Evolutionary conservation across 192 early-diverging fungal genomes (phyloP).

Genomic region (Coemansia sp.): DNA sequence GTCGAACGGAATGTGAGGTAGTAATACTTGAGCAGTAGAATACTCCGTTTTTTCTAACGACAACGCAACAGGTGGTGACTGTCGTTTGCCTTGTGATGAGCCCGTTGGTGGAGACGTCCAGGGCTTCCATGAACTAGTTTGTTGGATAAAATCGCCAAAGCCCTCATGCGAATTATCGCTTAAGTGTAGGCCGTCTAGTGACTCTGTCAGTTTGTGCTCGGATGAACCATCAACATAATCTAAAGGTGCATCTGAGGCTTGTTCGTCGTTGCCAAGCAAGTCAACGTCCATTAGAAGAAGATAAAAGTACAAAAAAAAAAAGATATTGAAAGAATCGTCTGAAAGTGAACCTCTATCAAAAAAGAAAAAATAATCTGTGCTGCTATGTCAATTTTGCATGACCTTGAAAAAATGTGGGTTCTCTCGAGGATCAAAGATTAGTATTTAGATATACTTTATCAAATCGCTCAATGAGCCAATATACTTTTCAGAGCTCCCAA

Average conservation of each 20-base stretch:
- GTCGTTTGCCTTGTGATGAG: not conserved
- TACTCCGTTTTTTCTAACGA: not conserved
- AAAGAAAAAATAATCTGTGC: no score
- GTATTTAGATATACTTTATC: conserved; percentile 10
- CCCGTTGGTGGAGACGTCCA: not conserved
- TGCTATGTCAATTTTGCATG: no score
- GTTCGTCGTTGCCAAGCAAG: conserved; percentile 2
- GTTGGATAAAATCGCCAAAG: conserved; percentile 42
- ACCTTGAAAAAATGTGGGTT: not conserved
- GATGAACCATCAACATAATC: not conserved
- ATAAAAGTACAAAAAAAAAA: not conserved
- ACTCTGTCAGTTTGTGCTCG: not conserved
- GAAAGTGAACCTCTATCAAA: no score
- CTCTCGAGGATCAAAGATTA: no score
- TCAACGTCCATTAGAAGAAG: not conserved
- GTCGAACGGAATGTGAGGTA: conserved; percentile 1
- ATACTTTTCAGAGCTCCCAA: conserved; percentile 14
- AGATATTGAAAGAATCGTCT: not conserved
- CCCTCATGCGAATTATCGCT: not conserved
- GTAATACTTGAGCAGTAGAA: not conserved
- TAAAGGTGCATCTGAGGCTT: not conserved
- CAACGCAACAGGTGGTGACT: not conserved
- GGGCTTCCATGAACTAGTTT: not conserved
- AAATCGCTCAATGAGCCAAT: conserved; percentile 20
- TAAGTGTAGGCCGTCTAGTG: not conserved